Conservation (phyloP, 2,329 filamentous ascomycete species). For the Claviceps sp. region DNA sequence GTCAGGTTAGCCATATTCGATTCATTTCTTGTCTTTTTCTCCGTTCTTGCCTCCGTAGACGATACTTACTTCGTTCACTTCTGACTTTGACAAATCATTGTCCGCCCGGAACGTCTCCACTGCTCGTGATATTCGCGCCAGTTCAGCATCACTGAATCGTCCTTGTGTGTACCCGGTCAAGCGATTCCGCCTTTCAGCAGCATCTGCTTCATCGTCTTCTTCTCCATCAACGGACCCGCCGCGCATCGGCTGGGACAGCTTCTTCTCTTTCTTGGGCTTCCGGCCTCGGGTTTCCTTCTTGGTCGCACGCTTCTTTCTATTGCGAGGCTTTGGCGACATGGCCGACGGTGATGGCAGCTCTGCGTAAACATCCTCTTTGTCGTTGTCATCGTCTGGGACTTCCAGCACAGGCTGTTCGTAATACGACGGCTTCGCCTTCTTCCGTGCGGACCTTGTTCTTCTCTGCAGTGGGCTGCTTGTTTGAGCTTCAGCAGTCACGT, state of each 20-base stretch:
- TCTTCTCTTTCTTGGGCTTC: slow-evolving; percentile 8
- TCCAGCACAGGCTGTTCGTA: slow-evolving; percentile 20
- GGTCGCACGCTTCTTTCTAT: slow-evolving; percentile 16
- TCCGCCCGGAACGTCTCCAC: slow-evolving; percentile 32
- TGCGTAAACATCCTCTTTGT: slow-evolving; percentile 8
- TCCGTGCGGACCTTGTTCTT: slow-evolving; percentile 23
- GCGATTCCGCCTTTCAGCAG: slow-evolving; percentile 11
- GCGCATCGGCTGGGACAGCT: slow-evolving; percentile 12
- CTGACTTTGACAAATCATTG: slow-evolving; percentile 25
- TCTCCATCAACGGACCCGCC: slow-evolving; percentile 10
- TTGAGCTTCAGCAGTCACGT: slow-evolving; percentile 5
- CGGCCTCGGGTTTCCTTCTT: slow-evolving; percentile 12
- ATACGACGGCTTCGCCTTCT: slow-evolving; percentile 36
- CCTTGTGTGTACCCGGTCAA: slow-evolving; percentile 22
- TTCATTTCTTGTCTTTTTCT: background rate
- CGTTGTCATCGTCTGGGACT: slow-evolving; percentile 9
- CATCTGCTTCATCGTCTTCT: slow-evolving; percentile 7
- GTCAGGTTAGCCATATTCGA: background rate
- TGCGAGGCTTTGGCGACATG: slow-evolving; percentile 17
- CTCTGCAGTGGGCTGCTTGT: slow-evolving; percentile 8
- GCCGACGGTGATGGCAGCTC: slow-evolving; percentile 22
- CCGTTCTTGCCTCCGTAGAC: slow-evolving; percentile 8
- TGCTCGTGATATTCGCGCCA: slow-evolving; percentile 24
- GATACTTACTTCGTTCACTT: slow-evolving; percentile 32
- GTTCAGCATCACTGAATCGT: slow-evolving; percentile 30